Evolutionary conservation across 2,329 filamentous ascomycete genomes (phyloP), one percentile per base, ranked within the genome.

Genomic region (Ilyonectria destructans): DNA sequence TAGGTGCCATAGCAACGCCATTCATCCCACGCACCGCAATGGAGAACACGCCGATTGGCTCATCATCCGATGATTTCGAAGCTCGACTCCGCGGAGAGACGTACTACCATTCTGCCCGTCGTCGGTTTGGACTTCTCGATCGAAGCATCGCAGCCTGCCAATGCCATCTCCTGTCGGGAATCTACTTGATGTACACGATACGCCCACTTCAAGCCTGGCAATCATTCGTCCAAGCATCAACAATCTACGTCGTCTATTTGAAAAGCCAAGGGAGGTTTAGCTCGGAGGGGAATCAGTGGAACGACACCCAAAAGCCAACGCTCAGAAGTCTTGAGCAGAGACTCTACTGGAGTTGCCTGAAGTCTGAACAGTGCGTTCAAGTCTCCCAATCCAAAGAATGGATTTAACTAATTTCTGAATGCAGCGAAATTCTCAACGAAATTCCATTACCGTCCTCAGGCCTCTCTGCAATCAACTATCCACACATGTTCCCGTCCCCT

Each of bases 131-230:
- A 4, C 49, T 72, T 13, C 51, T 72, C 4, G 68, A 70, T 17
- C 49, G 62, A 33, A 68, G 65, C 37, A 59, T 72, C 5, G 55
- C 62, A 13, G 65, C 68, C 2, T 69, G 65, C 15, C 66, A 72
- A 33, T 72, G 70, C 33, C 56, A 72, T 33, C 49, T 72, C 10
- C 49, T 70, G 6, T 63, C 65, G 2, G 70, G 70, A 12, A 65
- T 69, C 9, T 72, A 72, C 48, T 35, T 64, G 1, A 59, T 72
- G 65, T 65, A 70, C 49, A 72, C 66, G 10, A 43, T 72, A 15
- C 65, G 63, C 3, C 70, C 68, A 5, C 31, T 70, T 4, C 40
- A 64, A 35, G 70, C 65, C 5, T 72, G 70, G 70, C 60, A 67
- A 8, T 49, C 62, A 4, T 67, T 70, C 15, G 37, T 52, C 17